A percentile compares a stretch with the other conserved stretches of the same genome.
These are phyloP conservation scores for Saccharomyces pastorianus DNA, from an alignment of 1,139 yeast genomes.

Conservation along the genomic window DNA sequence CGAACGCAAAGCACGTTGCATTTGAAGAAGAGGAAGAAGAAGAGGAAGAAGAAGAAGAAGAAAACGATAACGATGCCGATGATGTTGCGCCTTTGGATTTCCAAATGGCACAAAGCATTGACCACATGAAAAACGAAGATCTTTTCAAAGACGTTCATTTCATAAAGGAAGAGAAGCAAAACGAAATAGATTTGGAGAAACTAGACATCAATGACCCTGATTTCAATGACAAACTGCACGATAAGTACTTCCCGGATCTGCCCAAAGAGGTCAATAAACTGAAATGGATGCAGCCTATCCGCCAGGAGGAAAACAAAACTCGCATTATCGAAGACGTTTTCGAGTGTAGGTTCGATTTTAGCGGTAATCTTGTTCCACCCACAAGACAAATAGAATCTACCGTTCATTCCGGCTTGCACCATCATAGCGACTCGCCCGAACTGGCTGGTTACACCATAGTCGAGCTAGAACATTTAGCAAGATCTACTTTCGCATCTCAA, in stretches of 20 bases:
- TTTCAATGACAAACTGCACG: slow-evolving; percentile 70
- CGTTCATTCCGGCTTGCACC: slow-evolving; percentile 71
- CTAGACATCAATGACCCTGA: slow-evolving; percentile 66
- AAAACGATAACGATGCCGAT: slow-evolving; percentile 32
- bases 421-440: slow-evolving; percentile 82
- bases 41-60: slow-evolving; percentile 9
- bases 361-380: slow-evolving; percentile 65
- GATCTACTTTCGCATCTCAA: slow-evolving; percentile 79
- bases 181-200: slow-evolving; percentile 30
- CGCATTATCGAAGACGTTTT: slow-evolving; percentile 52
- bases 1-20: slow-evolving; percentile 4
- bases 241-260: slow-evolving; percentile 80
- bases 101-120: slow-evolving; percentile 36
- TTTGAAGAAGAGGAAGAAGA: slow-evolving; percentile 3
- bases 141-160: slow-evolving; percentile 51
- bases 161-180: slow-evolving; percentile 35
- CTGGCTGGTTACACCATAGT: slow-evolving; percentile 86
- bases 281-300: slow-evolving; percentile 82
- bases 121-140: slow-evolving; percentile 39
- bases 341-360: slow-evolving; percentile 79
- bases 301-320: slow-evolving; percentile 32
- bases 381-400: slow-evolving; percentile 38
- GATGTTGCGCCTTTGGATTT: slow-evolving; percentile 40
- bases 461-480: slow-evolving; percentile 70
- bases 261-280: slow-evolving; percentile 75